Base-by-base conservation (phyloP, 306 rosid genomes). In the Vigna angularis region DNA sequence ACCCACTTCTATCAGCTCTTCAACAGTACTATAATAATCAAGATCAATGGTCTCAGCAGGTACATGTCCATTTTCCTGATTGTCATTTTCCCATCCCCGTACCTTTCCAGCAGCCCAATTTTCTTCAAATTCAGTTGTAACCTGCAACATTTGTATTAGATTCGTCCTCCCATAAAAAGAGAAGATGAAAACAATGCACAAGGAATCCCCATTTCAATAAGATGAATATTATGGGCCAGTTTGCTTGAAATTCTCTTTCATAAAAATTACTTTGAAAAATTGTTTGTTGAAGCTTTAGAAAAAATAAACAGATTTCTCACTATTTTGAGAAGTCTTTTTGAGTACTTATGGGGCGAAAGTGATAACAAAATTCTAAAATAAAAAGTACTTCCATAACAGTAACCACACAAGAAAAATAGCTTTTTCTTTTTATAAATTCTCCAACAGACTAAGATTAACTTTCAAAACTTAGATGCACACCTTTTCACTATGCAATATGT, bases 11-110 rank as follows among this genome's bases (percentile, higher is more conserved):
- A 86, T 67, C 79, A 95, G 75, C 87, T 92, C 98, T 56, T 95
- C 98, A 76, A 95, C 86, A 28, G 96, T 83, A 88, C 91, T 87
- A 79, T 87, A 92, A 87, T 88, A 95, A 82, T 95, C 94, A 82
- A 95, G 98, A 88, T 92, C 98, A 70, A 94, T 87, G 53, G 87
- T 76, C 80, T 78, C 82, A 65, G 85, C 81, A 75, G 86, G 75
- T 69, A 70, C 82, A 61, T 85, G 86, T 50, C 90, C 98, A 88
- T 87, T 84, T 48, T 87, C 97, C 83, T 88, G 90, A 83, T 47
- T 66, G 51, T 56, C 90, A 75, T 79, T 84, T 74, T 88, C 97
- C 98, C 98, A 95, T 70, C 94, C 98, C 13, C 71, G 85, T 34
- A 91, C 74, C 24, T 40, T 83, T 55, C 94, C 94, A 72, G 68